Percentiles rank a stretch among this genome's conserved stretches.
Conservation (phyloP, 2,329 filamentous ascomycete genomes). For the Cryphonectria carpinicola region DNA sequence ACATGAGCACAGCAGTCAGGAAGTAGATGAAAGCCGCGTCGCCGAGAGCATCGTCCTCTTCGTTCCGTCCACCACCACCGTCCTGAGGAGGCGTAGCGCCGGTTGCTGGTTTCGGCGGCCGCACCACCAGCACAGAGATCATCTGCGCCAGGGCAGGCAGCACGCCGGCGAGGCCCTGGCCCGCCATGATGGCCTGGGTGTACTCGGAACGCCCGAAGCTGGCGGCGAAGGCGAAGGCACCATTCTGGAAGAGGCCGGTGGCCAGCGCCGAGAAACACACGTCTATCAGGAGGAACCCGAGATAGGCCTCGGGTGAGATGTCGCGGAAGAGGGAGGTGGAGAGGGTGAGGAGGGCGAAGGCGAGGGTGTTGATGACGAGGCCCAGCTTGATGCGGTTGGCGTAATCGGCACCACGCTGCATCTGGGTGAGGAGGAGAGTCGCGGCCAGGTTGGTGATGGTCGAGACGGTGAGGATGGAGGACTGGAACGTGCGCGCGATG, state of each 20-base stretch:
- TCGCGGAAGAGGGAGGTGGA: conserved; percentile 74
- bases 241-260: conserved; percentile 88
- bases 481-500: conserved; percentile 83
- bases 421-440: conserved; percentile 76
- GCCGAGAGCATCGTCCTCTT: conserved; percentile 44
- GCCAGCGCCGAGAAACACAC: conserved; percentile 80
- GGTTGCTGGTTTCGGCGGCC: conserved; percentile 40
- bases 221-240: conserved; percentile 87
- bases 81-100: conserved; percentile 5
- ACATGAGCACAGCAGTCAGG: conserved; percentile 80
- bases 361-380: conserved; percentile 74
- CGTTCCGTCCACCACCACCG: neutral
- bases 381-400: conserved; percentile 81
- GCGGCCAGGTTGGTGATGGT: conserved; percentile 79
- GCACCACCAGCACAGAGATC: conserved; percentile 73
- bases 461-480: conserved; percentile 83
- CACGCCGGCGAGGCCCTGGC: conserved; percentile 90
- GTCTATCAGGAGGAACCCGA: conserved; percentile 80
- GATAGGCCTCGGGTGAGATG: conserved; percentile 68
- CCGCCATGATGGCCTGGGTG: conserved; percentile 94
- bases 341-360: conserved; percentile 77
- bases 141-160: conserved; percentile 88
- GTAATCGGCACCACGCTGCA: conserved; percentile 85
- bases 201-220: conserved; percentile 87
- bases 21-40: conserved; percentile 90